Evolutionary conservation across 441 rosid genomes (phyloP), one percentile per base, ranked within the genome.

Genomic region (Erodium moschatum): DNA sequence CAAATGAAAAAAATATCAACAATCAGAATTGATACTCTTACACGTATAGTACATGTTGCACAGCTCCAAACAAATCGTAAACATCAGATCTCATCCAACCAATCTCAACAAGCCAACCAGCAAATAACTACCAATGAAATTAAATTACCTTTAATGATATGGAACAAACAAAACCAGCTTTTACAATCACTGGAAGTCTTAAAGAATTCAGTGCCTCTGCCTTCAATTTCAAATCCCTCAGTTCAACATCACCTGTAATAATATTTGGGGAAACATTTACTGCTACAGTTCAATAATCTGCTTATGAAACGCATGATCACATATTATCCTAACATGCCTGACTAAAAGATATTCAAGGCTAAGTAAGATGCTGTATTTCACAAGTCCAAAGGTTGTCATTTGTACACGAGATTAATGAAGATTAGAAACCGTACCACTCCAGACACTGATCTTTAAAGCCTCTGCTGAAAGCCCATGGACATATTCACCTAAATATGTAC

Each of bases 151-250:
- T 89, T 69, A 94, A 72, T 9, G 99, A 91, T 70, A 91, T 87
- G 52, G 92, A 84, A 54, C 99, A 97, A 67, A 94, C 85, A 85
- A 94, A 94, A 78, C 99, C 97, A 70, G 96, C 96, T 90, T 90
- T 91, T 66, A 90, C 97, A 58, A 89, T 85, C 40, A 91, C 92
- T 6, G 97, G 97, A 75, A 91, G 97, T 72, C 87, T 90, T 68
- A 94, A 80, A n/a, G 97, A 82, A 78, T 91, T 94, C 58, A 90
- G 82, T 31, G 97, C 97, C 81, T 94, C 97, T 0, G 97, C 89
- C 85, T 91, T 94, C 81, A 94, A 75, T 63, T 86, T 89, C 81
- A 91, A 83, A 83, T 94, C 97, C 81, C 85, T 91, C 68, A 94
- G 97, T 72, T 89, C 94, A 77, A 94, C 96, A 83, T 94, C 97